Evolutionary conservation across 805 yeast species (phyloP).

Genomic region (Teunomyces tritomae): DNA sequence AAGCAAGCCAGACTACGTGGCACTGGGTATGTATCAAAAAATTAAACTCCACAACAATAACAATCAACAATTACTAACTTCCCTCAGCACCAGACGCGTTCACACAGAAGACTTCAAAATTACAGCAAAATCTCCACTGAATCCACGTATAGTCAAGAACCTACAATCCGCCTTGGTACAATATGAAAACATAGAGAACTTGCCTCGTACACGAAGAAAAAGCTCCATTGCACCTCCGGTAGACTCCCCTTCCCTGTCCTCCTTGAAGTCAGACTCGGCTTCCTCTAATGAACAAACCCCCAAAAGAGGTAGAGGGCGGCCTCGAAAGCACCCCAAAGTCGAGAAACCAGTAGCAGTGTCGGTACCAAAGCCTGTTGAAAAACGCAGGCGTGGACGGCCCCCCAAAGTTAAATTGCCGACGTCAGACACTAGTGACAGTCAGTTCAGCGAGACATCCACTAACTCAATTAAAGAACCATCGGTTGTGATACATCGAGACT

Average conservation of each 20-base stretch:
- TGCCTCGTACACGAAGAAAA: conserved; percentile 16
- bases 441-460: neutral
- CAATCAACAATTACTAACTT: conserved; percentile 11
- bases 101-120: conserved; percentile 17
- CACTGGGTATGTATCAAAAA: conserved; percentile 36
- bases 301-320: neutral
- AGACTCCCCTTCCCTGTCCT: neutral
- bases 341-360: neutral
- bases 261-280: neutral
- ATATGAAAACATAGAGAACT: conserved; percentile 16
- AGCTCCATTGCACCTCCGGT: neutral
- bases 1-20: conserved; percentile 38
- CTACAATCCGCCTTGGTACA: conserved; percentile 26
- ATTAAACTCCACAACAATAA: neutral
- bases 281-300: neutral
- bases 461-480: neutral
- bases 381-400: neutral
- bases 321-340: conserved; percentile 1
- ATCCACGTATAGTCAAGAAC: conserved; percentile 10
- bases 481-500: neutral
- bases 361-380: neutral
- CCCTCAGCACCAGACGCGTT: conserved; percentile 15
- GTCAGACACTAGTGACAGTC: neutral
- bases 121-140: conserved; percentile 3
- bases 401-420: neutral